Evolutionary conservation across 768 basidiomycete genomes (phyloP).

Genomic region (Lactarius hatsudake): DNA sequence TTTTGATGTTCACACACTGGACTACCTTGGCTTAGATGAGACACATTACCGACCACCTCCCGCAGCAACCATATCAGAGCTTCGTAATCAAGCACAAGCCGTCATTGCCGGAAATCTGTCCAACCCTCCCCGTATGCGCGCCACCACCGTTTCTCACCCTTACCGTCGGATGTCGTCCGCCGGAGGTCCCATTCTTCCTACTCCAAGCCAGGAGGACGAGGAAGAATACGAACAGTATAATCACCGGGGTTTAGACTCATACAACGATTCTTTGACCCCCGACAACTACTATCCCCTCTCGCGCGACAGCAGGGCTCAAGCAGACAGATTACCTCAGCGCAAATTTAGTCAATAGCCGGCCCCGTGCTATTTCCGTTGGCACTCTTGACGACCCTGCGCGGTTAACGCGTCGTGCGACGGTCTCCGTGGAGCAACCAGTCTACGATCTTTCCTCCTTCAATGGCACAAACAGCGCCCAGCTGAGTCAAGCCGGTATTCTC

Average conservation of each 20-base stretch:
- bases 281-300: slow-evolving; percentile 61
- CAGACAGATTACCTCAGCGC: slow-evolving; percentile 25
- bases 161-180: slow-evolving; percentile 67
- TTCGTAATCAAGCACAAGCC: slow-evolving; percentile 86
- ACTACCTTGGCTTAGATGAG: slow-evolving; percentile 94
- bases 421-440: slow-evolving; percentile 40
- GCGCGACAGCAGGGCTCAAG: slow-evolving; percentile 16
- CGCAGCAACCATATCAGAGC: slow-evolving; percentile 84
- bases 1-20: slow-evolving; percentile 90
- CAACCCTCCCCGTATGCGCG: slow-evolving; percentile 77
- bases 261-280: slow-evolving; percentile 50
- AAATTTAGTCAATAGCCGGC: slow-evolving; percentile 40
- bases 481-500: slow-evolving; percentile 26
- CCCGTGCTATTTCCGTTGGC: slow-evolving; percentile 87
- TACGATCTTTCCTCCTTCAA: slow-evolving; percentile 47
- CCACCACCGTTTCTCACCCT: slow-evolving; percentile 92
- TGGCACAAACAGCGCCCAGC: slow-evolving; percentile 37
- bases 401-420: slow-evolving; percentile 61
- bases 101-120: slow-evolving; percentile 83
- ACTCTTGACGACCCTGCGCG: slow-evolving; percentile 79
- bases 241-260: slow-evolving; percentile 60
- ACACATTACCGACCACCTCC: slow-evolving; percentile 61
- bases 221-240: slow-evolving; percentile 69
- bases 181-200: slow-evolving; percentile 58
- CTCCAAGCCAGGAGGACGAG: slow-evolving; percentile 65